Evolutionary conservation across 805 yeast species (phyloP), one percentile per base, ranked within the genome.

Genomic region (Brettanomyces naardenensis): DNA sequence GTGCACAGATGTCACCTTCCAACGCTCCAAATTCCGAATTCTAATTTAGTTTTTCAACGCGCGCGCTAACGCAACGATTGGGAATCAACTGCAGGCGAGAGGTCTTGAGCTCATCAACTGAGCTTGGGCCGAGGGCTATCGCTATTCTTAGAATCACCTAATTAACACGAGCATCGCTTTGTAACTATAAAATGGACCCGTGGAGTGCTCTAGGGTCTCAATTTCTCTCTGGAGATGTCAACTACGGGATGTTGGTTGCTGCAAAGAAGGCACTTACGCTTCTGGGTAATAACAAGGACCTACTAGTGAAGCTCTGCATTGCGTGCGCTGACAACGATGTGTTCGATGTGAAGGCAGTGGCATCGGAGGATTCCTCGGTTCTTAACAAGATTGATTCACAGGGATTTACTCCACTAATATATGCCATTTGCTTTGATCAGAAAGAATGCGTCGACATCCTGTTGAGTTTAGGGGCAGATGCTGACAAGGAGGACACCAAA

Each of bases 391-490:
- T 49, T 21, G 71, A 66, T 28, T 44, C 52, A 6, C 64, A 67
- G 21, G 76, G 76, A 0, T 46, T 70, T 1, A 64, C 69, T 1
- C 69, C 75, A 5, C 51, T 71, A 35, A 64, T 76, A 3, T 77
- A 71, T 51, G 72, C 81, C 9, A 65, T 79, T 19, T 74, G 74
- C 28, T 78, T 73, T 45, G 65, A 71, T 41, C 65, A 77, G 27
- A 49, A 57, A 7, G 65, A 61, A 6, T 62, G 72, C 31, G 70
- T 70, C 2, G 80, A 78, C 31, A 51, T 77, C 1, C 53, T 79
- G 17, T 46, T 64, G 18, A 56, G 59, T 19, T 61, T 66, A 31
- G 49, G 56, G 11, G 73, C 65, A 5, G 75, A 74, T 47, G 66
- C 73, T 6, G 78, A 78, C 47, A 46, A 61, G 27, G 49, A 57